Evolutionary conservation across 345 rosid species (phyloP), one percentile per base, ranked within the genome.

Genomic region (Passiflora organensis): DNA sequence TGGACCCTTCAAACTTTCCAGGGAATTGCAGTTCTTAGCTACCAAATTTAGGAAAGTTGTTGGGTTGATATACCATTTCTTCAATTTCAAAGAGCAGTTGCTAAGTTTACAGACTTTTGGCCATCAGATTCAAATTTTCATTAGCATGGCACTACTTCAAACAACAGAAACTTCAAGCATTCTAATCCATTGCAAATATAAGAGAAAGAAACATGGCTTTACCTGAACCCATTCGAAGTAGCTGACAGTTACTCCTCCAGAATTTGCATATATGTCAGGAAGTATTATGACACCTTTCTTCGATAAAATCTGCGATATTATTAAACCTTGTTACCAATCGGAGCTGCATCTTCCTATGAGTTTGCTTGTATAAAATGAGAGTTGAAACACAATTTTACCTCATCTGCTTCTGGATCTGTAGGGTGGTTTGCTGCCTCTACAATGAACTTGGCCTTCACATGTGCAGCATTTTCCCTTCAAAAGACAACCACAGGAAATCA

Each of bases 161-260:
- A 28, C 34, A 28, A 8, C 5, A 28, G 8, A 28, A 8, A 28
- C 8, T 28, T 28, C 8, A 2, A 28, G 8, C 34, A 28, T 28
- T 28, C 34, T 28, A 28, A 28, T 28, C 34, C 34, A 28, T 28
- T 28, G 8, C 34, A 28, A 28, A n/a, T n/a, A 37, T 37, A 41
- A 15, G 43, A 41, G 43, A 8, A 39, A 39, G 13, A 10, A 14
- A 10, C 16, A 43, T 47, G 38, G 3, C 53, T 17, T 70, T 80
- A 86, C 95, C 95, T 83, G 95, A 60, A 94, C 97, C 99, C 96
- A 94, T 77, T 93, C 97, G n/a, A 93, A 93, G 65, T 93, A 93
- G 81, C 99, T 93, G 51, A 93, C 99, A 0, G 99, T 93, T 61
- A 89, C 99, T 18, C 97, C 97, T 70, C 97, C 99, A 37, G 99